These are phyloP conservation scores for Mortierella claussenii DNA, from an alignment of 192 early-diverging fungal species.

Conservation along the genomic window DNA sequence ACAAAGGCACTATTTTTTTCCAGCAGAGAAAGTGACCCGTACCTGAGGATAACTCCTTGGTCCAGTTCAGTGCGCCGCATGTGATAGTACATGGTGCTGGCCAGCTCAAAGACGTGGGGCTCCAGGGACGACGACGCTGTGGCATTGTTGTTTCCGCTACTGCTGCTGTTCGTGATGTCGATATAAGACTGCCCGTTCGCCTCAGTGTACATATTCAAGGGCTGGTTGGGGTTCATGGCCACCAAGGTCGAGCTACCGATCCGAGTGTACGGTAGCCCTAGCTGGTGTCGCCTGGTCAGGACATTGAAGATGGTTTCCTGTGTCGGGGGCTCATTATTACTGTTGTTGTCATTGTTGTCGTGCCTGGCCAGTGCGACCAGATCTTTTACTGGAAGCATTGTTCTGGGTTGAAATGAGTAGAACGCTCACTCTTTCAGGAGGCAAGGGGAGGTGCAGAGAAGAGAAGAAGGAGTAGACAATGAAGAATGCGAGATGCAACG, in stretches of 20 bases:
- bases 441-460: no score
- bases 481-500: no score
- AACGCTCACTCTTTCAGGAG: no score
- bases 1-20: not conserved
- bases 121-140: slow-evolving; percentile 33
- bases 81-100: slow-evolving; percentile 74
- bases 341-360: slow-evolving; percentile 15
- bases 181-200: slow-evolving; percentile 59
- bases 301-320: slow-evolving; percentile 41
- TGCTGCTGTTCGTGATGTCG: slow-evolving; percentile 27
- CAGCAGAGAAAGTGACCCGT: not conserved
- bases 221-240: slow-evolving; percentile 61
- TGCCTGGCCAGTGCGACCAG: slow-evolving; percentile 45
- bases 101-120: slow-evolving; percentile 78
- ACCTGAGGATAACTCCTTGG: slow-evolving; percentile 76
- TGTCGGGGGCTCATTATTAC: slow-evolving; percentile 27
- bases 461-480: not conserved
- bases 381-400: slow-evolving; percentile 38
- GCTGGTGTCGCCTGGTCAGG: slow-evolving; percentile 37
- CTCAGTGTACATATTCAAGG: slow-evolving; percentile 58
- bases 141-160: not conserved
- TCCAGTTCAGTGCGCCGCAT: slow-evolving; percentile 73
- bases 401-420: no score
- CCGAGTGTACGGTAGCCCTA: slow-evolving; percentile 63
- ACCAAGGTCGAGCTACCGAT: slow-evolving; percentile 61